Evolutionary conservation across 306 rosid genomes (phyloP).

Genomic region (Vicia sativa): DNA sequence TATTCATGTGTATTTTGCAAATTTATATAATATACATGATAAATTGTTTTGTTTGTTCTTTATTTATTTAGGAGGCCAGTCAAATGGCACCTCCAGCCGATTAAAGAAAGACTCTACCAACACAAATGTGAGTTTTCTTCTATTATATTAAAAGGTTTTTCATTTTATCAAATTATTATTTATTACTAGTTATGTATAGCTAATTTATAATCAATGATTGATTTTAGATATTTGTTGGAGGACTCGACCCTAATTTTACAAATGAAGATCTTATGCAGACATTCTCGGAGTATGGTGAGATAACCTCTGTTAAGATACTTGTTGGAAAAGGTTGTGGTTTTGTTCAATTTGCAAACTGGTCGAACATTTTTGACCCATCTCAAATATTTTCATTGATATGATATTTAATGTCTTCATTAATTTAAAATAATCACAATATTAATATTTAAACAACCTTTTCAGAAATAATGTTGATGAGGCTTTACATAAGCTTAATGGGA

Average conservation of each 20-base stretch:
- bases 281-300: conserved; percentile 86
- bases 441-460: conserved; percentile 40
- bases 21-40: not conserved
- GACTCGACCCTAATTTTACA: conserved; percentile 86
- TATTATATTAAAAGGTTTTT: conserved; percentile 1
- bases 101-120: conserved; percentile 83
- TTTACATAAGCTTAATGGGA: conserved; percentile 81
- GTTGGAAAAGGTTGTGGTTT: conserved; percentile 98
- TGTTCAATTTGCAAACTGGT: conserved; percentile 95
- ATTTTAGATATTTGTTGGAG: conserved; percentile 94
- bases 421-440: conserved; percentile 2
- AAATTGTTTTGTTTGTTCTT: conserved; percentile 2
- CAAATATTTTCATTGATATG: conserved; percentile 12
- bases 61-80: conserved; percentile 65
- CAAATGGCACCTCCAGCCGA: conserved; percentile 75
- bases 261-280: conserved; percentile 96
- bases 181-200: conserved; percentile 18
- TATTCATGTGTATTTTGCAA: too few relatives aligned
- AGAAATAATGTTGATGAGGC: conserved; percentile 98
- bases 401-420: conserved; percentile 15
- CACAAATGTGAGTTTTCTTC: conserved; percentile 75
- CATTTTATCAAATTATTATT: conserved; percentile 20
- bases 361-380: conserved; percentile 9
- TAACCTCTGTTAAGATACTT: conserved; percentile 94
- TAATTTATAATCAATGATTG: conserved; percentile 45